Base-by-base conservation (phyloP, 805 yeast species). In the Nematodospora valgi region DNA sequence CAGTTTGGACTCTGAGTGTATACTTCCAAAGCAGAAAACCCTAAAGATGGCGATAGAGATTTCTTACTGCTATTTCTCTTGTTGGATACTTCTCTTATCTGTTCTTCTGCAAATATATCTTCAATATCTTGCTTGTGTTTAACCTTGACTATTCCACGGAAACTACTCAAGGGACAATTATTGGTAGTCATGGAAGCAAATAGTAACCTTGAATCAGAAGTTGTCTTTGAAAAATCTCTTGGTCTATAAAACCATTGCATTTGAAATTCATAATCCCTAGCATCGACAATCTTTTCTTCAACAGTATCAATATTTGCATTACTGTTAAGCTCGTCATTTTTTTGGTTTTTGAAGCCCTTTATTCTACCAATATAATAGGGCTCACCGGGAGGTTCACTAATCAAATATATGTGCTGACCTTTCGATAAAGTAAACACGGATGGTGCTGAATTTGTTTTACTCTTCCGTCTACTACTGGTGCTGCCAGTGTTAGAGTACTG, bases 241-340 rank as follows among this genome's bases (percentile, higher is more conserved):
- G 96, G 91, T 32, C 98, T 69, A 52, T 87, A 86, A 58, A 82
- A 83, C 97, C 97, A 89, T 59, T 89, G 89, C 45, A 91, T 80
- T 41, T 79, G 80, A 46, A 86, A 76, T 39, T 60, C 53, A 54
- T 68, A 82, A 33, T 70, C 68, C 19, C 69, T 70, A 2, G 83
- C 81, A 6, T 70, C 68, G 37, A 68, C 72, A 24, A 59, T 46
- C 6, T 7, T 9, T 5, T 25, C 22, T 16, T 27, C 23, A 10
- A 27, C 32, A 20, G 27, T 13, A 13, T 23, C 30, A 15, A 10
- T 27, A 15, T 21, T 23, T 26, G 10, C 13, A 28, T 19, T n/a
- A 11, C 24, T 12, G 34, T 46, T 20, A 26, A 21, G n/a, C 5
- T 31, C 22, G 3, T 22, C 23, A 8, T 8, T 6, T 4, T 4